Evolutionary conservation across 192 early-diverging fungal genomes (phyloP).

Genomic region (Coemansia brasiliensis): DNA sequence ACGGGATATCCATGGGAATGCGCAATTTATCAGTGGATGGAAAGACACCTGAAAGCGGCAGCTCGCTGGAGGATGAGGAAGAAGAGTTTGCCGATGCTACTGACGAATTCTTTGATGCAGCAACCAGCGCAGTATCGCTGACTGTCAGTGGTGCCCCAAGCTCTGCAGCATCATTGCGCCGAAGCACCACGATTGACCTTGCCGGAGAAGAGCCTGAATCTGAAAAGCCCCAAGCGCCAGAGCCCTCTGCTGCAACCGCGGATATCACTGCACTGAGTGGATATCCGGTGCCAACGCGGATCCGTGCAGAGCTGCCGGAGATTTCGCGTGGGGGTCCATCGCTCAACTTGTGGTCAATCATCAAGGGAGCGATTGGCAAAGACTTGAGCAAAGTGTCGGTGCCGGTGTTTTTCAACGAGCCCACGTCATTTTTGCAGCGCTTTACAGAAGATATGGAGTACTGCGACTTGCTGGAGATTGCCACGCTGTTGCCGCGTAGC

Average conservation of each 20-base stretch:
- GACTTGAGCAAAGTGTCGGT: slow-evolving; percentile 81
- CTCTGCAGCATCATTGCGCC: slow-evolving; percentile 5
- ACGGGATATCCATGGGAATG: slow-evolving; percentile 10
- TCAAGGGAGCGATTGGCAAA: slow-evolving; percentile 86
- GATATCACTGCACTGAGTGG: slow-evolving; percentile 50
- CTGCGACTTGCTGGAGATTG: slow-evolving; percentile 77
- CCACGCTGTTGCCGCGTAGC: slow-evolving; percentile 60
- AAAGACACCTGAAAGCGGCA: background rate
- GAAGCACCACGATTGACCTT: background rate
- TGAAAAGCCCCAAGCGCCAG: background rate
- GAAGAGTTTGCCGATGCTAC: slow-evolving; percentile 57
- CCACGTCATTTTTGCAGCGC: slow-evolving; percentile 80
- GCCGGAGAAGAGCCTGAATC: background rate
- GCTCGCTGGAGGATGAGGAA: slow-evolving; percentile 33
- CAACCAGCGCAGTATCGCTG: slow-evolving; percentile 34
- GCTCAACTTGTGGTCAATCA: slow-evolving; percentile 80
- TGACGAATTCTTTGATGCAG: slow-evolving; percentile 72
- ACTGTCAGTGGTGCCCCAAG: slow-evolving; percentile 17
- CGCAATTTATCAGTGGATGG: background rate
- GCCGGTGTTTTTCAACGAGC: slow-evolving; percentile 90
- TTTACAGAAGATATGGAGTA: slow-evolving; percentile 88
- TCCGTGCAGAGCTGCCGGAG: slow-evolving; percentile 56
- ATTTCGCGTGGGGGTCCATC: slow-evolving; percentile 59
- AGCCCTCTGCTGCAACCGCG: background rate
- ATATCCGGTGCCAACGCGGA: slow-evolving; percentile 16